Percentiles rank a stretch among this genome's conserved stretches.
Conservation (phyloP, 2,329 filamentous ascomycete species). For the Alternaria brassicicola region DNA sequence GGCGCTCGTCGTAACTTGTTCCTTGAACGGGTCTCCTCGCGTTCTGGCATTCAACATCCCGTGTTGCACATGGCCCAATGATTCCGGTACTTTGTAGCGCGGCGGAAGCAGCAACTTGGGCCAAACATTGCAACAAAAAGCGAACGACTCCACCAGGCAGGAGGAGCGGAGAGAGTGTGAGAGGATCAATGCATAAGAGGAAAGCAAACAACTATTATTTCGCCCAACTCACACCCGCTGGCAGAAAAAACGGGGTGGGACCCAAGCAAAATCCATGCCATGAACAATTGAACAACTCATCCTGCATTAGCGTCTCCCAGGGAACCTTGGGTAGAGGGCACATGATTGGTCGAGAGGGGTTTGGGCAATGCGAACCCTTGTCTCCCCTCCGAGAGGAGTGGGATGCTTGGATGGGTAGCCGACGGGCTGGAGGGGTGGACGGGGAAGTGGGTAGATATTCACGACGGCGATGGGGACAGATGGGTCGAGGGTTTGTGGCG, state of each 20-base stretch:
- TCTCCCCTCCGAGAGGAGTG: not conserved
- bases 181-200: conserved; percentile 12
- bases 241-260: conserved; percentile 25
- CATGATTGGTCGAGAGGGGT: conserved; percentile 31
- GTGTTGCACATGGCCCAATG: conserved; percentile 1
- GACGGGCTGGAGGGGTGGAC: conserved; percentile 12
- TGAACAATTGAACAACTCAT: conserved; percentile 48
- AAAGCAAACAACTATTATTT: conserved; percentile 34
- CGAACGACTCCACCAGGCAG: not conserved
- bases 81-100: not conserved
- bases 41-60: not conserved
- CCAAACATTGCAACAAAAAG: not conserved
- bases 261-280: conserved; percentile 31
- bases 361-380: conserved; percentile 12
- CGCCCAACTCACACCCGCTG: conserved; percentile 22
- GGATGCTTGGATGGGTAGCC: conserved; percentile 8
- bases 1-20: not conserved
- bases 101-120: not conserved
- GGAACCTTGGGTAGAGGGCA: conserved; percentile 21
- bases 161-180: not conserved
- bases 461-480: not conserved
- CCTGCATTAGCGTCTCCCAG: conserved; percentile 47
- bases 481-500: not conserved
- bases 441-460: conserved; percentile 4
- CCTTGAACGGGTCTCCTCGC: not conserved